Percentiles rank a stretch among this genome's conserved stretches.
phyloP scores from a whole-genome alignment of 1,139 yeast species.

The Nadsonia starkeyi-henricii region DNA sequence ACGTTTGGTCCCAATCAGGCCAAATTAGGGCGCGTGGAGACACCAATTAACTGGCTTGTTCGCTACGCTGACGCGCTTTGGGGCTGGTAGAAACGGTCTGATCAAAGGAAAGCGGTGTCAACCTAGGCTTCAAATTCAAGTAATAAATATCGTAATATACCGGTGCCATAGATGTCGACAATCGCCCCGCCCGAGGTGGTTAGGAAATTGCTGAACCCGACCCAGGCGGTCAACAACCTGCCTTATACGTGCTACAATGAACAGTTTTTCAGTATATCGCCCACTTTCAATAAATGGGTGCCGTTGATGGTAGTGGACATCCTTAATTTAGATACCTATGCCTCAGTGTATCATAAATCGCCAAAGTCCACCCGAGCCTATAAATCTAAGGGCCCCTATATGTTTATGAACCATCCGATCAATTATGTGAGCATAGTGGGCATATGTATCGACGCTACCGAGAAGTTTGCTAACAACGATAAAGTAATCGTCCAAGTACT shows the following conservation, averaged over 20 bases:
- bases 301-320: constrained; percentile 13
- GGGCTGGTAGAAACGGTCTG: too few species aligned
- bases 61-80: too few species aligned
- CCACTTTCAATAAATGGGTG: constrained; percentile 15
- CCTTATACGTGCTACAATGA: constrained; percentile 9
- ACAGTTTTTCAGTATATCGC: constrained; percentile 8
- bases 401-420: constrained; percentile 18
- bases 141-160: too few species aligned
- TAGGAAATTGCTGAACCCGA: neutral
- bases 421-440: constrained; percentile 16
- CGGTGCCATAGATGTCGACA: neutral
- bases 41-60: too few species aligned
- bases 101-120: too few species aligned
- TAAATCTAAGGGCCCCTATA: constrained; percentile 11
- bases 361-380: constrained; percentile 1
- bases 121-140: too few species aligned
- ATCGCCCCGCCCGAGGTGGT: neutral
- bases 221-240: neutral
- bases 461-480: neutral
- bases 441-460: constrained; percentile 7
- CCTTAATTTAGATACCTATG: constrained; percentile 8
- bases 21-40: too few species aligned
- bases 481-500: neutral
- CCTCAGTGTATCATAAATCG: constrained; percentile 7
- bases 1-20: too few species aligned